These are phyloP conservation scores for Paraconiothyrium sp. DNA, from an alignment of 2,329 filamentous ascomycete species.

Conservation along the genomic window DNA sequence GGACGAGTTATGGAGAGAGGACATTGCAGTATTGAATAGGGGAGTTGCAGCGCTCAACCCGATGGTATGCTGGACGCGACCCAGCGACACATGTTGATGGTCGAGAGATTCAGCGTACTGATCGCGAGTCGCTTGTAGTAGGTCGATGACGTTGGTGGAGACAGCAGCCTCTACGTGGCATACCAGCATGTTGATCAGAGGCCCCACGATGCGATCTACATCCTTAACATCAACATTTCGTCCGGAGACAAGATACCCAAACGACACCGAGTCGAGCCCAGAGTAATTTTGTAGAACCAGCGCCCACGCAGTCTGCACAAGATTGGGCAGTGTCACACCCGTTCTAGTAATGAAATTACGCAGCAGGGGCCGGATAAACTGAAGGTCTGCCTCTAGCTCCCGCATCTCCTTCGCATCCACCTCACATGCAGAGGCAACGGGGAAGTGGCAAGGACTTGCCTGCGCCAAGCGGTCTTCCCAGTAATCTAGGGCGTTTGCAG, in stretches of 20 bases:
- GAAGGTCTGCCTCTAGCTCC: constrained; percentile 5
- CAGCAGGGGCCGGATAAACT: constrained; percentile 22
- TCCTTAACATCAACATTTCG: constrained; percentile 52
- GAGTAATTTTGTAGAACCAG: constrained; percentile 39
- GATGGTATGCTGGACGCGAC: constrained; percentile 10
- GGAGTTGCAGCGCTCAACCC: constrained; percentile 5
- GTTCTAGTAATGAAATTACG: constrained; percentile 46
- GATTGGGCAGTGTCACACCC: constrained; percentile 55
- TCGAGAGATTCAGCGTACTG: constrained; percentile 4
- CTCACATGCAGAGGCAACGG: background rate
- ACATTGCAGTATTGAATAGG: constrained; percentile 6
- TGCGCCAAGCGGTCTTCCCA: constrained; percentile 21
- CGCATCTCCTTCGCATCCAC: background rate
- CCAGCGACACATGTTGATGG: constrained; percentile 7
- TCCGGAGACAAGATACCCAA: constrained; percentile 49
- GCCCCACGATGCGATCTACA: constrained; percentile 54
- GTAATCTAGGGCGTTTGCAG: constrained; percentile 11
- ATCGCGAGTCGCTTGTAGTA: constrained; percentile 4
- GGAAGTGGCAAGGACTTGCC: constrained; percentile 22
- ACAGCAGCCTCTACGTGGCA: background rate
- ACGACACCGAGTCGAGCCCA: constrained; percentile 41
- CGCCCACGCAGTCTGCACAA: constrained; percentile 34
- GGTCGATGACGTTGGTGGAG: constrained; percentile 6
- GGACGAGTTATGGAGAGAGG: constrained; percentile 1
- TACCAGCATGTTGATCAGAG: constrained; percentile 45